Evolutionary conservation across 306 rosid species (phyloP).

Genomic region (Chamaecrista fasciculata): DNA sequence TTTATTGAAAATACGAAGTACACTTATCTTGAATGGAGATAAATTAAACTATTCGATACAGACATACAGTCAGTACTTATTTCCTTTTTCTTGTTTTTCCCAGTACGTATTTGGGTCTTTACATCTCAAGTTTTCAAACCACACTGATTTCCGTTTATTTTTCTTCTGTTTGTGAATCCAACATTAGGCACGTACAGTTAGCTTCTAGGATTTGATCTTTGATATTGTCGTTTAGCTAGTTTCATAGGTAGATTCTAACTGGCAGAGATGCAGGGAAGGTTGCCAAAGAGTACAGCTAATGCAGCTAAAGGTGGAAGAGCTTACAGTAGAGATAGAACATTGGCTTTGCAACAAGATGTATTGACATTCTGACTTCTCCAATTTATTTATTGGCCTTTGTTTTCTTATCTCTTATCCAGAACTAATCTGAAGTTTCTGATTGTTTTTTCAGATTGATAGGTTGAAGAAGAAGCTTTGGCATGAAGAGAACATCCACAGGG

Average conservation of each 20-base stretch:
- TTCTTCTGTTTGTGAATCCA: constrained; percentile 2
- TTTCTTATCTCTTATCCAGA: background rate
- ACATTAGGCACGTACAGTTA: constrained; percentile 1
- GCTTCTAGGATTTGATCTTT: constrained; percentile 28
- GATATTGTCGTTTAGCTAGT: background rate
- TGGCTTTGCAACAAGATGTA: constrained; percentile 86
- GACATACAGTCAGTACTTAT: too few relatives aligned
- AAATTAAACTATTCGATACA: background rate
- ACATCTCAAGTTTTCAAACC: background rate
- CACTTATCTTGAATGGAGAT: background rate
- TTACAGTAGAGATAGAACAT: constrained; percentile 57
- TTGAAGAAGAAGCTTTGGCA: constrained; percentile 87
- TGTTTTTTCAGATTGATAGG: constrained; percentile 59
- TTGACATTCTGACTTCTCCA: background rate
- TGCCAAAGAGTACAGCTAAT: constrained; percentile 51
- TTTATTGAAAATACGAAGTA: constrained; percentile 11
- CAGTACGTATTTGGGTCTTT: background rate
- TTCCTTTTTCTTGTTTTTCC: background rate
- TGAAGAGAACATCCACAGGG: constrained; percentile 86
- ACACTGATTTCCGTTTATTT: constrained; percentile 14
- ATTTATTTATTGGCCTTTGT: background rate
- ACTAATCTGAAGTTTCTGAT: constrained; percentile 18
- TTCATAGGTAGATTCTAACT: constrained; percentile 31
- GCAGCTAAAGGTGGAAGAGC: constrained; percentile 44
- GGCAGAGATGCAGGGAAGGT: constrained; percentile 60